These are phyloP conservation scores for Saccharomycopsis malanga DNA, from an alignment of 805 yeast genomes.

Conservation along the genomic window DNA sequence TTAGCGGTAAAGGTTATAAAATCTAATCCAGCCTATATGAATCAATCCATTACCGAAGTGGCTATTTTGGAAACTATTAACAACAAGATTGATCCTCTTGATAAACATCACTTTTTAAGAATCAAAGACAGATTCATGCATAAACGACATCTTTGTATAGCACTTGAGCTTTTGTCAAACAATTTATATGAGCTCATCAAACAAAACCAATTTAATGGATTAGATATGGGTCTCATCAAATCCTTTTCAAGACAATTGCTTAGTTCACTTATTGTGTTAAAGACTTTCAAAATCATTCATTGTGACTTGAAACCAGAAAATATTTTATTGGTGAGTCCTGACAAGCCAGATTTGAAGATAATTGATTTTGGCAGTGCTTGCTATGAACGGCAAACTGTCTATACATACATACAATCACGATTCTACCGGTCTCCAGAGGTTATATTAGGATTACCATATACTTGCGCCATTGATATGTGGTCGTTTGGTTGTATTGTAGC, in stretches of 20 bases:
- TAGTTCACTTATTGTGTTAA: slow-evolving; percentile 73
- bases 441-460: slow-evolving; percentile 82
- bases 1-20: slow-evolving; percentile 94
- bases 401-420: slow-evolving; percentile 87
- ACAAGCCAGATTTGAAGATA: slow-evolving; percentile 79
- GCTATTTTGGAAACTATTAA: slow-evolving; percentile 77
- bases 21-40: slow-evolving; percentile 82
- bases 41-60: slow-evolving; percentile 89
- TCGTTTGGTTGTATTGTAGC: slow-evolving; percentile 90
- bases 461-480: slow-evolving; percentile 96
- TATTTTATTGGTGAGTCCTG: slow-evolving; percentile 70
- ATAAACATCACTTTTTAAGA: slow-evolving; percentile 67
- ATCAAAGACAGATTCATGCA: slow-evolving; percentile 86
- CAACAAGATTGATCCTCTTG: slow-evolving; percentile 57
- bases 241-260: slow-evolving; percentile 73
- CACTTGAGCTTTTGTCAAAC: slow-evolving; percentile 81
- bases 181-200: slow-evolving; percentile 85
- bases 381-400: slow-evolving; percentile 80
- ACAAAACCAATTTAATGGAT: slow-evolving; percentile 90
- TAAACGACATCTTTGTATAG: slow-evolving; percentile 86
- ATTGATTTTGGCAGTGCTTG: slow-evolving; percentile 97
- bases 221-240: slow-evolving; percentile 71
- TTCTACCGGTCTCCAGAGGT: slow-evolving; percentile 95
- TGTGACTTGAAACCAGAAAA: slow-evolving; percentile 98
- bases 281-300: slow-evolving; percentile 79